phyloP scores from a whole-genome alignment of 805 yeast genomes.

The Middelhovenomyces tepae region DNA sequence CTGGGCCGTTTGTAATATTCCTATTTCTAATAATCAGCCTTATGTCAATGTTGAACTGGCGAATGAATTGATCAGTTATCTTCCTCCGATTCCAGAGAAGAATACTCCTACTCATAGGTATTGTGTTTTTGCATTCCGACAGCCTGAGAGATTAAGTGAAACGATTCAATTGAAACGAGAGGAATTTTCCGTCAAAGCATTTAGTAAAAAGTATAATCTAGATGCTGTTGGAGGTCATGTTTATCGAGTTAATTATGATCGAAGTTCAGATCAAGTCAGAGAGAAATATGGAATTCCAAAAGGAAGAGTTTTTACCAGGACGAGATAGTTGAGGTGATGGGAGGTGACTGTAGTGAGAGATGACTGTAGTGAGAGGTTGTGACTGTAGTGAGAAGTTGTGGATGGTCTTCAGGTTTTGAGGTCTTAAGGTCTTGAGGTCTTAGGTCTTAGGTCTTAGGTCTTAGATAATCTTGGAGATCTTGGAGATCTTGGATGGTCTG shows the following conservation, averaged over 20 bases:
- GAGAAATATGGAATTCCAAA: constrained; percentile 59
- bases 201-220: constrained; percentile 47
- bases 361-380: not conserved
- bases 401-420: no score
- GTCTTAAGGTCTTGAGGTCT: no score
- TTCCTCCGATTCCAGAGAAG: constrained; percentile 84
- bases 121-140: constrained; percentile 86
- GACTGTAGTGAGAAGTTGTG: no score
- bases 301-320: constrained; percentile 52
- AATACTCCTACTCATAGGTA: constrained; percentile 77
- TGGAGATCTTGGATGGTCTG: no score
- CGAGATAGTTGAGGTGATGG: no score
- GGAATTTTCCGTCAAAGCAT: constrained; percentile 63
- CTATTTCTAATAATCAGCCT: constrained; percentile 49
- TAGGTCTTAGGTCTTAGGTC: no score
- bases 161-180: constrained; percentile 29
- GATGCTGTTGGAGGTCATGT: constrained; percentile 85
- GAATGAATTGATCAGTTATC: constrained; percentile 42
- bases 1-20: constrained; percentile 68
- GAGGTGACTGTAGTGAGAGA: constrained; percentile 1
- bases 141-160: constrained; percentile 25
- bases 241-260: constrained; percentile 82
- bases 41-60: constrained; percentile 32
- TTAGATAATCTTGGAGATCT: no score
- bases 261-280: constrained; percentile 61